Base-by-base conservation (phyloP, 2,329 filamentous ascomycete species). In the Gaeumannomyces sp. region DNA sequence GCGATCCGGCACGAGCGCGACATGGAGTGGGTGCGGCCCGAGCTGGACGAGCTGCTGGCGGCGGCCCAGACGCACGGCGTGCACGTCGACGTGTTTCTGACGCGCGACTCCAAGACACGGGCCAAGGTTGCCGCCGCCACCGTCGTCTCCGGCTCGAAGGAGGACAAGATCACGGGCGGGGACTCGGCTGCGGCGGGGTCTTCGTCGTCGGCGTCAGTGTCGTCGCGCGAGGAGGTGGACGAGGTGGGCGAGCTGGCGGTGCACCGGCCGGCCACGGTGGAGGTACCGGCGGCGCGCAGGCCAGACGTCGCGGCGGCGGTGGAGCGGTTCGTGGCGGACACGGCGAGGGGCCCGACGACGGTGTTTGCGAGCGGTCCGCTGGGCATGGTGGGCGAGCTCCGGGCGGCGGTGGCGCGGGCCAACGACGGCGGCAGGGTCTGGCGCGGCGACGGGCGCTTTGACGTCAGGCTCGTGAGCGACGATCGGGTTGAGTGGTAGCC, bases 311-410 rank as follows among this genome's bases (percentile, higher is more conserved):
- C 70, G 1, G 72, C 73, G 22, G 73, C 85, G 11, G 76, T 89
- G 2, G 71, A 70, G 8, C 73, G 75, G 3, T 87, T 88, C 68
- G 76, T 85, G 4, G 75, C 75, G 0, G 70, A 73, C 1, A 83
- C 82, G 0, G 72, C 78, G 0, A 70, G 73, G 0, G 85, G 85
- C 0, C 74, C 81, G 16, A 86, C 84, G 0, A 77, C 78, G 0
- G 84, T 89, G 0, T 81, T 86, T 70, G 85, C 82, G 0, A 89
- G 85, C 69, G 86, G 87, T 0, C 87, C 87, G 1, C 79, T 80
- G 0, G 77, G 79, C 1, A 86, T 89, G 83, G 81, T 87, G 7
- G 78, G 77, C n/a, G 84, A 86, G 64, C 69, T 89, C 65, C 76
- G 86, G 31, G 73, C 67, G 5, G 80, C 80, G 1, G 84, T 89